Evolutionary conservation across 495 filamentous ascomycete species (phyloP), one percentile per base, ranked within the genome.

Genomic region (Rhypophila decipiens): DNA sequence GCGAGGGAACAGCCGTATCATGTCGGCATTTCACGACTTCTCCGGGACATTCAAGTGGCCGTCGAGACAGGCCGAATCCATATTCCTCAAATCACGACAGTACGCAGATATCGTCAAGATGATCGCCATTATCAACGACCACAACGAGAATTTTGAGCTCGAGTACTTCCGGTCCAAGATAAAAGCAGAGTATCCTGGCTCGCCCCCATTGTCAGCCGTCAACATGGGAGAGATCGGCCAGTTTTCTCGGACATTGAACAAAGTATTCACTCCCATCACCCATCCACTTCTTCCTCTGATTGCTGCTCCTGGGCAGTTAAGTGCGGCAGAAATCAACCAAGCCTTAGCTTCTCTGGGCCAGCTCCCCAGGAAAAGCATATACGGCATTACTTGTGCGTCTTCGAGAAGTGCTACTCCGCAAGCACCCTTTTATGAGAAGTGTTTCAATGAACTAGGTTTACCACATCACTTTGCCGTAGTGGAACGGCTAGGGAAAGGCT

Each of bases 21-120:
- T 90, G 71, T 88, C 86, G 5, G 86, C 87, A 2, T 90, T 88
- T 52, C 87, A 93, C 64, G 87, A 93, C 64, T 89, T 90, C 57
- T 86, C 85, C 0, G 86, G 86, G 2, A 80, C 68, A 2, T 89
- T 88, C 77, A 87, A 84, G 57, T 93, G 87, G 87, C 79, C 83
- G 5, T 85, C 86, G 0, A 64, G 76, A 3, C 74, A 80, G 46
- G 85, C 86, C 2, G 76, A 84, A 63, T 65, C 72, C 18, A 74
- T 89, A 5, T 93, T 86, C 58, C 67, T 73, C 12, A 73, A 85
- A 46, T 86, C 81, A 13, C 73, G 79, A 36, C 79, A 80, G 46
- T 88, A 89, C 56, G 85, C 83, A 18, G 87, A 90, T 61, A 86
- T 90, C 31, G 81, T 90, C 37, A 93, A 90, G 68, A 90, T 93